Base-by-base conservation (phyloP, 108 stramenopile species). In the Stephanodiscus triporus region DNA sequence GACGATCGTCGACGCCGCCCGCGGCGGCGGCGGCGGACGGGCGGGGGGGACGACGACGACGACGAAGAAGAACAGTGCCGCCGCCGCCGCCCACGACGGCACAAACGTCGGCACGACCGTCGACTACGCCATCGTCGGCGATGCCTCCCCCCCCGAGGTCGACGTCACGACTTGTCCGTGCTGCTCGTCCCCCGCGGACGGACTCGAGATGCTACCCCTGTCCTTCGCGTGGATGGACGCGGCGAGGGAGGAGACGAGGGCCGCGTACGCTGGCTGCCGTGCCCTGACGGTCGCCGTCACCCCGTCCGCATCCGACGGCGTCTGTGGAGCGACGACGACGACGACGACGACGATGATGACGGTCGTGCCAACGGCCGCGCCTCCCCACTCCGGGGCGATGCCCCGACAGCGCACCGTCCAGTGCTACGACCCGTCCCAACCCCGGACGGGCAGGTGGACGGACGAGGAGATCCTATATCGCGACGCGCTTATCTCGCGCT, bases 381-480 rank as follows among this genome's bases (percentile, higher is more conserved):
- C 14, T 4, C 29, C 16, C 17, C 30, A 55, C 45, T 9, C 17
- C 43, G 43, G 43, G 16, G 43, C 16, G 4, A 77, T 88, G 20
- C 59, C 76, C 10, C 58, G 70, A 36, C 89, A 92, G 68, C 32
- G 72, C 2, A 74, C 51, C 54, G 82, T 32, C 20, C 34, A 38
- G 43, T 81, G 63, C 50, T 81, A 81, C 51, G 74, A 81, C 36
- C 80, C 80, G 5, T 51, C 80, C 57, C 58, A 60, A 11, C 80
- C 80, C 58, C 79, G 86, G 1, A 95, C 94, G 7, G 94, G 94
- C 24, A 86, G 94, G 2, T 95, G 94, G 94, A 93, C 94, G 3
- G 79, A 72, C 14, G 94, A 93, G 53, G 94, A 95, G 70, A 80
- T 85, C 10, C 66, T 75, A 20, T 91, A 81, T 55, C 89, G 91